Base-by-base conservation (phyloP, 441 rosid species). In the Gossypium schwendimanii region DNA sequence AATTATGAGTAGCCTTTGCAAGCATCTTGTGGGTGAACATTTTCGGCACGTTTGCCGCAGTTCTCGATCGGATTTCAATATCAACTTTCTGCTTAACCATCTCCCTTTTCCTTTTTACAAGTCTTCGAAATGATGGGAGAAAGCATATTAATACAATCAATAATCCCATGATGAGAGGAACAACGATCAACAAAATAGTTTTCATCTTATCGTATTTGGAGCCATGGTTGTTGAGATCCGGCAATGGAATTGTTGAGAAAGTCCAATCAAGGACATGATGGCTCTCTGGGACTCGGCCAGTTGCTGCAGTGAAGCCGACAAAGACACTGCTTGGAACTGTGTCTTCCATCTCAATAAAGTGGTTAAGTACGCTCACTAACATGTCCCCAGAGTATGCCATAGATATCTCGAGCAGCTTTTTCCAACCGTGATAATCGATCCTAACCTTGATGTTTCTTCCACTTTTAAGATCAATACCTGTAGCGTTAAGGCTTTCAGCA, bases 281-380 rank as follows among this genome's bases (percentile, higher is more conserved):
- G 15, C 80, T 70, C 67, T 80, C 85, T 0, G 74, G 69, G 59
- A 18, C 54, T 23, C 61, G 21, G 6, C 87, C 83, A 0, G 84
- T 78, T 21, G 85, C 65, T 12, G 78, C 84, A n/a, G 85, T 78
- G 67, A 84, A 82, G 12, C 84, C 84, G 1, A 75, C 74, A 3
- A 76, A 82, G 28, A 82, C 77, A 3, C 75, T 53, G 5, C 45
- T 59, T 6, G 76, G 85, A 73, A 82, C 78, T 0, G 39, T 58
- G 11, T 72, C 63, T 0, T 73, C 58, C 78, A 84, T 57, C 69
- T 23, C 68, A 20, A 84, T 78, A 0, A 81, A 77, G 10, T 80
- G 81, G 69, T 76, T 76, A n/a, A 80, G 78, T 39, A 80, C 31
- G 18, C 76, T 73, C 41, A 55, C 17, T 0, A 82, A 65, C 18